Percentiles rank a stretch among this genome's conserved stretches.
These are phyloP conservation scores for Stromatinia cepivora DNA, from an alignment of 2,329 filamentous ascomycete genomes.

Conservation along the genomic window DNA sequence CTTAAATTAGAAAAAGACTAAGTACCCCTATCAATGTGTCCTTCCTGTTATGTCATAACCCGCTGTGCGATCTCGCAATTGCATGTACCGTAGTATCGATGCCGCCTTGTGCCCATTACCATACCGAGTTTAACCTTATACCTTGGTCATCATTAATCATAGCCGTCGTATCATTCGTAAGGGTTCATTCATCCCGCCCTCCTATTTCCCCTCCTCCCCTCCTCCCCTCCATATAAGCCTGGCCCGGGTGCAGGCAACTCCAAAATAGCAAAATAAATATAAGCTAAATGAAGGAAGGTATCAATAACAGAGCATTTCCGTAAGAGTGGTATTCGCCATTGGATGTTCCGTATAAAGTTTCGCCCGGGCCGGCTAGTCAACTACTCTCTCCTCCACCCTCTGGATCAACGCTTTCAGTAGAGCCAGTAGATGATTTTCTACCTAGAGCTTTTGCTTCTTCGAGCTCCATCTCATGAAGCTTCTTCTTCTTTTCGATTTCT, in stretches of 20 bases:
- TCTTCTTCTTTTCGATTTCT: slow-evolving; percentile 48
- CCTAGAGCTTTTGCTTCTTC: slow-evolving; percentile 55
- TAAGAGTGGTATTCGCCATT: slow-evolving; percentile 22
- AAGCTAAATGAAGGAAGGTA: slow-evolving; percentile 23
- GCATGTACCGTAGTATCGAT: slow-evolving; percentile 11
- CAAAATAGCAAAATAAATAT: slow-evolving; percentile 5
- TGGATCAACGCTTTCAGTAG: slow-evolving; percentile 22
- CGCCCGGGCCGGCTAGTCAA: slow-evolving; percentile 23
- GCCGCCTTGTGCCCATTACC: not conserved
- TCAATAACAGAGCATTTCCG: slow-evolving; percentile 23
- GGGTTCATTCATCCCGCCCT: not conserved
- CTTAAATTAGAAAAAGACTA: slow-evolving; percentile 11
- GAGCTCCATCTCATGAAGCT: slow-evolving; percentile 60
- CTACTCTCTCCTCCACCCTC: slow-evolving; percentile 11
- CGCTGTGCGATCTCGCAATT: slow-evolving; percentile 3
- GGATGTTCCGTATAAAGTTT: slow-evolving; percentile 18
- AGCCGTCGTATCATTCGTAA: slow-evolving; percentile 1
- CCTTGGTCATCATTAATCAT: slow-evolving; percentile 9
- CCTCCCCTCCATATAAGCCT: not conserved
- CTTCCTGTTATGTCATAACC: not conserved
- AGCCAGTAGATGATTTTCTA: slow-evolving; percentile 32
- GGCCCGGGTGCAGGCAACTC: slow-evolving; percentile 6
- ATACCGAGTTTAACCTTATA: slow-evolving; percentile 1
- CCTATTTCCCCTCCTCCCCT: too few species aligned
- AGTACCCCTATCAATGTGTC: not conserved